Percentiles rank a stretch among this genome's conserved stretches.
Evolutionary conservation across 805 yeast species (phyloP).

Genomic region (Yamadazyma phyllophila): DNA sequence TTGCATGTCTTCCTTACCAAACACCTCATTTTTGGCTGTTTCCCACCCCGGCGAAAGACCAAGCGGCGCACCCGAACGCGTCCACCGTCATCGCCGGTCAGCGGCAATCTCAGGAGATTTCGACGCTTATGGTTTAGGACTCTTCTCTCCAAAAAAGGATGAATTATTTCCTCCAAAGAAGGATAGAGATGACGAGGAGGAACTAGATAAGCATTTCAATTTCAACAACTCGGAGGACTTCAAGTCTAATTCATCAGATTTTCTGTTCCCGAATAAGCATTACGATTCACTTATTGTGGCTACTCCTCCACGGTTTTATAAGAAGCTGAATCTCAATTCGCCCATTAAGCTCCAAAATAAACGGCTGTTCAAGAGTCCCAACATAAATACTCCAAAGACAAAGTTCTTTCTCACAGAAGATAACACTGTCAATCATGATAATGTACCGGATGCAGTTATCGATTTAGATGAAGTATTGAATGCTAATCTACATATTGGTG

Average conservation of each 20-base stretch:
- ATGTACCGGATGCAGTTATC: conserved; percentile 39
- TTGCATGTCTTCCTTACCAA: conserved; percentile 13
- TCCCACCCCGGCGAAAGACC: neutral
- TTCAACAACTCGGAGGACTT: conserved; percentile 40
- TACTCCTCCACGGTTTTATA: conserved; percentile 14
- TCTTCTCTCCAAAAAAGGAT: conserved; percentile 21
- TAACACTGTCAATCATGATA: conserved; percentile 23
- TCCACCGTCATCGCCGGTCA: conserved; percentile 80
- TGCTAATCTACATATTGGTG: conserved; percentile 30
- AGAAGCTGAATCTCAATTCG: conserved; percentile 24
- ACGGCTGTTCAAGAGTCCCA: conserved; percentile 14
- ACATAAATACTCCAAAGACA: conserved; percentile 18
- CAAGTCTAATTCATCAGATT: conserved; percentile 19
- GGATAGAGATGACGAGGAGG: conserved; percentile 9
- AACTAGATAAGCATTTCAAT: conserved; percentile 25
- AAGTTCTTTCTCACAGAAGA: conserved; percentile 31
- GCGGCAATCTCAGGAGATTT: conserved; percentile 89
- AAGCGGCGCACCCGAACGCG: conserved; percentile 26
- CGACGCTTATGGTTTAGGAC: conserved; percentile 46
- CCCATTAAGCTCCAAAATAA: conserved; percentile 30
- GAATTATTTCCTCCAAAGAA: conserved; percentile 28
- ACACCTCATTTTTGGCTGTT: conserved; percentile 11
- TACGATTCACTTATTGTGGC: conserved; percentile 8
- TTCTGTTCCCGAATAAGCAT: conserved; percentile 28
- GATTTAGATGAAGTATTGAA: conserved; percentile 39